Evolutionary conservation across 202 grass and related monocot genomes (phyloP).

Genomic region (Panicum hallii): DNA sequence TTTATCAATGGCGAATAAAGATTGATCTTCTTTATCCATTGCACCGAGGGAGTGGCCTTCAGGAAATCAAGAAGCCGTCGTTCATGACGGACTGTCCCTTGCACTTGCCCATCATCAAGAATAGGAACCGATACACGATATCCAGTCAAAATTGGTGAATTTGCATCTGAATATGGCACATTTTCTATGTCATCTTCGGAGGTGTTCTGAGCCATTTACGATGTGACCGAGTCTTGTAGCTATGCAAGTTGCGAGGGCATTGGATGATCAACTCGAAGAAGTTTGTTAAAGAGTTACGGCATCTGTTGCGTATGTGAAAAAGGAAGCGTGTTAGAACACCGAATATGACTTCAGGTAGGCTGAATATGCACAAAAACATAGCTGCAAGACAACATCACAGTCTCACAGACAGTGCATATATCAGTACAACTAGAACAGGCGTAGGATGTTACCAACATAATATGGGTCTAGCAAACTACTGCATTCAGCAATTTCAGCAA

Average conservation of each 20-base stretch:
- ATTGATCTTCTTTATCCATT: slow-evolving; percentile 70
- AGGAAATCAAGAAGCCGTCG: slow-evolving; percentile 67
- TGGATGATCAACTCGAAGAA: not conserved
- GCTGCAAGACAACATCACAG: not conserved
- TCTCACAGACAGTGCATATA: not conserved
- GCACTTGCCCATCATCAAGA: slow-evolving; percentile 36
- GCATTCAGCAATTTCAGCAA: not conserved
- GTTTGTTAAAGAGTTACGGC: not conserved
- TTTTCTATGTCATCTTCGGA: slow-evolving; percentile 30
- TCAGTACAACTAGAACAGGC: not conserved
- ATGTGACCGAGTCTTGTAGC: not conserved
- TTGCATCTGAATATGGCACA: slow-evolving; percentile 28
- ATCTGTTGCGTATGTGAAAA: slow-evolving; percentile 15
- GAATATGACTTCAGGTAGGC: not conserved
- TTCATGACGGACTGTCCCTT: not conserved
- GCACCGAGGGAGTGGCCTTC: slow-evolving; percentile 59
- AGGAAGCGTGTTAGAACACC: not conserved
- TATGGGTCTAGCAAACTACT: not conserved
- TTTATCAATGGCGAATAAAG: slow-evolving; percentile 37
- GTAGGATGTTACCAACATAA: not conserved
- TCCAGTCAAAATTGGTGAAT: slow-evolving; percentile 52
- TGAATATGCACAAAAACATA: not conserved
- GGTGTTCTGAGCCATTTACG: slow-evolving; percentile 20
- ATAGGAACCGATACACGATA: slow-evolving; percentile 41
- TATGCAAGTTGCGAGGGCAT: not conserved